These are phyloP conservation scores for Kentomonas sorsogonicus DNA, from an alignment of 208 protist genomes.

Conservation along the genomic window DNA sequence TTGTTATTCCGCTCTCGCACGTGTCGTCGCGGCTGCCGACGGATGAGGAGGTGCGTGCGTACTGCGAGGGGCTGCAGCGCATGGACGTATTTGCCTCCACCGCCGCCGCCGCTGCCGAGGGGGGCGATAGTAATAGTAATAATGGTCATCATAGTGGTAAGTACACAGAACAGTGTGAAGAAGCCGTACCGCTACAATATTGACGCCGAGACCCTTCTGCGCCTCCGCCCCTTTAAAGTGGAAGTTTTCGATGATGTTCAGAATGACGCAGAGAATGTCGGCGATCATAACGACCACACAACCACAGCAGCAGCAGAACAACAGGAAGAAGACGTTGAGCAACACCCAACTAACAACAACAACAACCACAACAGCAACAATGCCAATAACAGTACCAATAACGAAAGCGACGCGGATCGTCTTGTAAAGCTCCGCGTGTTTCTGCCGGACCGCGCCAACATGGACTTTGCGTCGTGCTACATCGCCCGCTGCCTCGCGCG, in stretches of 20 bases:
- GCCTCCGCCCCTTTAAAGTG: background rate
- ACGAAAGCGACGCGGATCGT: background rate
- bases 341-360: background rate
- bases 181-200: constrained; percentile 1
- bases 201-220: background rate
- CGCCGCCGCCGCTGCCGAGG: background rate
- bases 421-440: background rate
- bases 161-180: background rate
- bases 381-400: constrained; percentile 3
- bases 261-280: background rate
- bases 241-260: background rate
- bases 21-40: too few species aligned
- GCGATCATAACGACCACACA: background rate
- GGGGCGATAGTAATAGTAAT: constrained; percentile 1
- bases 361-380: background rate
- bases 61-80: background rate
- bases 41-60: background rate
- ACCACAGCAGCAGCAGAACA: background rate
- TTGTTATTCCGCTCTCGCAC: background rate
- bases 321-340: background rate
- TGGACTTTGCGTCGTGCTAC: too few species aligned
- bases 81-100: background rate
- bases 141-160: constrained; percentile 1
- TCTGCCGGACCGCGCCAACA: constrained; percentile 2
- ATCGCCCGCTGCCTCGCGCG: too few species aligned